A percentile compares a stretch with the other conserved stretches of the same genome.
Conservation (phyloP, 352 stramenopile genomes). For the Phytophthora sp. region DNA sequence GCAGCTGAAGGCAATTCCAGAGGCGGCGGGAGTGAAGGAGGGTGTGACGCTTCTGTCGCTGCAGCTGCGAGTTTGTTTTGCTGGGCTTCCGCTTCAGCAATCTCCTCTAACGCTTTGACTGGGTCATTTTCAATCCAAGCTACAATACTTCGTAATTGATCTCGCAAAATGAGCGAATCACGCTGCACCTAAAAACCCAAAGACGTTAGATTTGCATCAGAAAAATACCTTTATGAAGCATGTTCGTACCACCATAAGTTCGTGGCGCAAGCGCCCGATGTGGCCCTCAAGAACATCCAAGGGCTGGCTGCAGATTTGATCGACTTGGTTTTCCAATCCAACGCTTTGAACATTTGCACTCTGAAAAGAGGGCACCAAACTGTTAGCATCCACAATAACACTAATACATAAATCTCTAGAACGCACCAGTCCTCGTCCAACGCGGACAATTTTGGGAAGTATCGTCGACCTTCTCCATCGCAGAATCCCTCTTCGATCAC, state of each 20-base stretch:
- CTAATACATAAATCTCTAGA: no score
- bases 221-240: background rate
- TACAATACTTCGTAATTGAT: slow-evolving; percentile 76
- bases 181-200: slow-evolving; percentile 60
- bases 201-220: background rate
- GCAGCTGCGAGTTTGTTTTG: background rate
- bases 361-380: no score
- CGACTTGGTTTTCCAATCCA: slow-evolving; percentile 83
- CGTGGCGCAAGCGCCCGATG: slow-evolving; percentile 52
- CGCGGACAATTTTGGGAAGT: slow-evolving; percentile 95
- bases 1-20: slow-evolving; percentile 19
- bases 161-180: slow-evolving; percentile 68
- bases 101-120: slow-evolving; percentile 44
- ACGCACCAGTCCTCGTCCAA: slow-evolving; percentile 86
- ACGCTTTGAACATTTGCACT: slow-evolving; percentile 81
- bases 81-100: slow-evolving; percentile 40
- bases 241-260: slow-evolving; percentile 57
- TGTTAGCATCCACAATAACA: background rate
- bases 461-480: slow-evolving; percentile 92
- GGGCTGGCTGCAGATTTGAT: slow-evolving; percentile 80
- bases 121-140: slow-evolving; percentile 75
- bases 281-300: slow-evolving; percentile 76
- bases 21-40: slow-evolving; percentile 19
- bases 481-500: slow-evolving; percentile 96
- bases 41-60: slow-evolving; percentile 10